These are phyloP conservation scores for Geranium brycei DNA, from an alignment of 345 rosid species.

Conservation along the genomic window DNA sequence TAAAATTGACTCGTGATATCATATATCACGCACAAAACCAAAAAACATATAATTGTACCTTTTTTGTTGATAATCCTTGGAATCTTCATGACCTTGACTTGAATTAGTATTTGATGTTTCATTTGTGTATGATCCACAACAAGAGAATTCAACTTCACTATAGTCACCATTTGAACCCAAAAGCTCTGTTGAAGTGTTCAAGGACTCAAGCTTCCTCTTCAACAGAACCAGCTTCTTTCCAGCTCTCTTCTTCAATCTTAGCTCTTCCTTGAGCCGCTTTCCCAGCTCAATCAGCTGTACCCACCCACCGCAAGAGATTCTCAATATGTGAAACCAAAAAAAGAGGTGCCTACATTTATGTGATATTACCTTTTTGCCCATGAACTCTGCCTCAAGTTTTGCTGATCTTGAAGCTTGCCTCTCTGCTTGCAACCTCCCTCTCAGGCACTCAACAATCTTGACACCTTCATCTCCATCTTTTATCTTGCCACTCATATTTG, in stretches of 20 bases:
- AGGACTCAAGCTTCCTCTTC: slow-evolving; percentile 45
- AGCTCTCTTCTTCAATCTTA: slow-evolving; percentile 41
- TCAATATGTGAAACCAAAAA: not conserved
- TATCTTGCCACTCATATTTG: slow-evolving; percentile 18
- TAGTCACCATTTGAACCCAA: slow-evolving; percentile 22
- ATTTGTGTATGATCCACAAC: too few relatives aligned
- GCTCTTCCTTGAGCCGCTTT: slow-evolving; percentile 52
- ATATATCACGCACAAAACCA: too few relatives aligned
- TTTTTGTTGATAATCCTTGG: too few relatives aligned
- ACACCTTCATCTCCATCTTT: slow-evolving; percentile 31
- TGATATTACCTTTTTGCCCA: slow-evolving; percentile 36
- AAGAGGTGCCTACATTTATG: not conserved
- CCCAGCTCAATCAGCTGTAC: slow-evolving; percentile 51
- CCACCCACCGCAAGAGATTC: not conserved
- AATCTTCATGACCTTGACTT: too few relatives aligned
- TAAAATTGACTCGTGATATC: too few relatives aligned
- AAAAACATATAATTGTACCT: too few relatives aligned
- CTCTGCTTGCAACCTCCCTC: slow-evolving; percentile 78
- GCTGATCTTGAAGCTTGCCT: slow-evolving; percentile 69
- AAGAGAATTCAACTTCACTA: slow-evolving; percentile 23
- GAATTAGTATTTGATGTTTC: too few relatives aligned
- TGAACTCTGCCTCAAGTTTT: slow-evolving; percentile 42
- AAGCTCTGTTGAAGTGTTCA: slow-evolving; percentile 21
- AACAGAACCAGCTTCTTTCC: slow-evolving; percentile 51
- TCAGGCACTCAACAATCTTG: slow-evolving; percentile 55